Conservation (phyloP, 805 yeast species). For the Zygosaccharomyces lentus region DNA sequence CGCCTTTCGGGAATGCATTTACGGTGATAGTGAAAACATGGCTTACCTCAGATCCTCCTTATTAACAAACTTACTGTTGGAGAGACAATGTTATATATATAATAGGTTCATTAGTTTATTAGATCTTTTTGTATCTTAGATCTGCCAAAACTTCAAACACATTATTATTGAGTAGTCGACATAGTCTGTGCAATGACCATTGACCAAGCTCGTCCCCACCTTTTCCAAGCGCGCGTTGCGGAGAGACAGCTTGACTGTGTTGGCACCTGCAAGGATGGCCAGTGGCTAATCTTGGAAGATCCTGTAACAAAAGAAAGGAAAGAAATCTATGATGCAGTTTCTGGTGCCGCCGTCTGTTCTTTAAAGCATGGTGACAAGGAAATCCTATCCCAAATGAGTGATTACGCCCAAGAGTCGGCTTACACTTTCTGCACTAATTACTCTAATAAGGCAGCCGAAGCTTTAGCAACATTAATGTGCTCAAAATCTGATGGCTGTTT, state of each 20-base stretch:
- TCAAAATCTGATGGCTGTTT: constrained; percentile 36
- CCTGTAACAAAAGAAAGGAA: constrained; percentile 27
- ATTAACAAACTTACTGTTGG: no score
- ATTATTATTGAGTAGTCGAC: background rate
- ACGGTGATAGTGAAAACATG: no score
- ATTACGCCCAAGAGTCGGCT: constrained; percentile 36
- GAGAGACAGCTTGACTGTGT: constrained; percentile 3
- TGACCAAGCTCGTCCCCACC: background rate
- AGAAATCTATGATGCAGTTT: constrained; percentile 40
- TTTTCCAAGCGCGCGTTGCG: constrained; percentile 2
- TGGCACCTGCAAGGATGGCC: constrained; percentile 7
- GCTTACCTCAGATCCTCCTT: no score
- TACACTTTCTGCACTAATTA: constrained; percentile 37
- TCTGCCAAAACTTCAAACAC: no score
- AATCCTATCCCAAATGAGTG: constrained; percentile 35
- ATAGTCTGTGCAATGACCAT: background rate
- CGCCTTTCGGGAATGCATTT: no score
- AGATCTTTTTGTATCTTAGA: no score
- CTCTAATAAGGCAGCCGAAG: constrained; percentile 41
- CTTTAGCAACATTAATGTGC: constrained; percentile 41
- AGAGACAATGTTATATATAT: no score
- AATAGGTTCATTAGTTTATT: no score
- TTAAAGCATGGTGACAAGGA: constrained; percentile 43
- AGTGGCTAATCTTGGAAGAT: constrained; percentile 6
- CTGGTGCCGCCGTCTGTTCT: constrained; percentile 51